A percentile compares a stretch with the other conserved stretches of the same genome.
These are phyloP conservation scores for Venturia aucupariae DNA, from an alignment of 2,329 filamentous ascomycete genomes.

Conservation along the genomic window DNA sequence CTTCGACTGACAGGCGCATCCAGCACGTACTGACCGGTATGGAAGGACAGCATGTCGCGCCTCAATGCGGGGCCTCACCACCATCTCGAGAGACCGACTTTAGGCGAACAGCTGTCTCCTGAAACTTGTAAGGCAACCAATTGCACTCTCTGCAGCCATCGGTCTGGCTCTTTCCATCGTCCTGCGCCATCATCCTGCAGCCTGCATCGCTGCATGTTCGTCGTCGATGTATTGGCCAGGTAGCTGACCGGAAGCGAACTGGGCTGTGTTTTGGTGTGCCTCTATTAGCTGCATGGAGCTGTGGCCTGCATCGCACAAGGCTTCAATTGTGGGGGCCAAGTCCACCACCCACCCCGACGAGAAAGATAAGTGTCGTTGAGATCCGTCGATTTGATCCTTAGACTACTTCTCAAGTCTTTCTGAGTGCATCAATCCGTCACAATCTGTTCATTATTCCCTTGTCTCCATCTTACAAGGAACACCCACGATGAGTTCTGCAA, in stretches of 20 bases:
- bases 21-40: background rate
- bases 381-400: background rate
- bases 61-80: slow-evolving; percentile 1
- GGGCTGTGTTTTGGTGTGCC: background rate
- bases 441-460: background rate
- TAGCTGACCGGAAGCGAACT: background rate
- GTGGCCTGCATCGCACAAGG: background rate
- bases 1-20: background rate
- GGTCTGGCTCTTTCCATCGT: background rate
- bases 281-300: slow-evolving; percentile 3
- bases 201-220: background rate
- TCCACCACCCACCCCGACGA: background rate
- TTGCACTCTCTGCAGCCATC: background rate
- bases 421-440: background rate
- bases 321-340: slow-evolving; percentile 1
- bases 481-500: background rate
- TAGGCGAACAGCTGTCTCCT: background rate
- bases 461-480: background rate
- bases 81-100: background rate
- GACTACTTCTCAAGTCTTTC: background rate
- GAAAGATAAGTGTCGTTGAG: background rate
- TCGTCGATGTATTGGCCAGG: background rate
- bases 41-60: background rate
- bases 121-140: background rate
- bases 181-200: too few species aligned